These are phyloP conservation scores for Cyclaneusma minus DNA, from an alignment of 2,329 filamentous ascomycete genomes.

Conservation along the genomic window DNA sequence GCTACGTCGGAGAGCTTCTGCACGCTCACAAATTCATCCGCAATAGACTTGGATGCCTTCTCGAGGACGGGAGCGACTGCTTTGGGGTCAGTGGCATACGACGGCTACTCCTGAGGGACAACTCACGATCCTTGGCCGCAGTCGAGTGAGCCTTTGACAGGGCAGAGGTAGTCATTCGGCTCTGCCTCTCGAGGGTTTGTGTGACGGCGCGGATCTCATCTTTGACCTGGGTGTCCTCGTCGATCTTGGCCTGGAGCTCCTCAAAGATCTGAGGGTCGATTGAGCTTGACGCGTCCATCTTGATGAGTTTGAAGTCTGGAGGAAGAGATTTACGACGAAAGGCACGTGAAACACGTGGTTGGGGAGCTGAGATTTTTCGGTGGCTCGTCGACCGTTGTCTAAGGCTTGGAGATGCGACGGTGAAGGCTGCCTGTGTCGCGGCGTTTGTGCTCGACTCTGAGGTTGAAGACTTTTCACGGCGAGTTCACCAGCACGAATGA, in stretches of 20 bases:
- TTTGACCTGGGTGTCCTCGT: constrained; percentile 68
- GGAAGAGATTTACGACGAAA: too few species aligned
- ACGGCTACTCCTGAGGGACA: neutral
- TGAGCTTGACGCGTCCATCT: constrained; percentile 1
- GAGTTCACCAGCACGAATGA: too few species aligned
- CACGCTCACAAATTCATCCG: constrained; percentile 56
- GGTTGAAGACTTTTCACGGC: too few species aligned
- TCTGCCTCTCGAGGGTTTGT: constrained; percentile 69
- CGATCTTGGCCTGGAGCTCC: constrained; percentile 74
- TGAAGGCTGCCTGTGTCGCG: constrained; percentile 1
- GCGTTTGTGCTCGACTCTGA: neutral
- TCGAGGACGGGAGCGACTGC: constrained; percentile 53
- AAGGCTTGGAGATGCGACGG: neutral
- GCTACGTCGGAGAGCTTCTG: constrained; percentile 55
- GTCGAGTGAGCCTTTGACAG: constrained; percentile 86
- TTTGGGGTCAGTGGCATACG: neutral
- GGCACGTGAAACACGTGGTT: too few species aligned
- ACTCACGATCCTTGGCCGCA: constrained; percentile 44
- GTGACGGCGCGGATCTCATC: constrained; percentile 75
- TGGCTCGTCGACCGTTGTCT: constrained; percentile 1
- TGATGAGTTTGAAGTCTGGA: neutral
- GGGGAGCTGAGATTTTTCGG: neutral
- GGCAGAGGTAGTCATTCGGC: constrained; percentile 64
- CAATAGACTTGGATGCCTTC: constrained; percentile 54
- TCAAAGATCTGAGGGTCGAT: constrained; percentile 69